phyloP scores from a whole-genome alignment of 208 protist genomes.

The Acanthamoeba culbertsoni region DNA sequence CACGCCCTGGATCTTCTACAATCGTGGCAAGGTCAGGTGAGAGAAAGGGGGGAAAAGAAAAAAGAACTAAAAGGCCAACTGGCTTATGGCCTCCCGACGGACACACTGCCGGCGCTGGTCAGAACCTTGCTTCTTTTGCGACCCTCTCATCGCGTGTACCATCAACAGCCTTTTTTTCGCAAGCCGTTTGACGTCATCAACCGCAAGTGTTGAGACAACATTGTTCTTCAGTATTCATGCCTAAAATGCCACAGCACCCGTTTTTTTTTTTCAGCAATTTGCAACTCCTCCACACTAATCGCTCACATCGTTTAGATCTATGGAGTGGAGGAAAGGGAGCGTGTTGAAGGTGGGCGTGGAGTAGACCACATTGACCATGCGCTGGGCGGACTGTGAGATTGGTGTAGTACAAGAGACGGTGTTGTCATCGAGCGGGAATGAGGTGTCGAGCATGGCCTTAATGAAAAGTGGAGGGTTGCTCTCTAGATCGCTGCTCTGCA shows the following conservation, averaged over 20 bases:
- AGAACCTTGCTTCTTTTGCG: no score
- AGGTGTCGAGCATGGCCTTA: neutral
- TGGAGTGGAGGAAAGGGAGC: neutral
- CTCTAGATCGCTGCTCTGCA: neutral
- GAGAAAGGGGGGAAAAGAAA: no score
- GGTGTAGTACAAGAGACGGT: neutral
- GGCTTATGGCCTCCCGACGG: no score
- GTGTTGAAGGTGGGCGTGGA: constrained; percentile 20
- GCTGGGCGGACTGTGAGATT: neutral
- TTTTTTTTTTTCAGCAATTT: no score
- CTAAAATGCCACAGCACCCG: neutral
- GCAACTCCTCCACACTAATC: no score
- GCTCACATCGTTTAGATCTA: neutral
- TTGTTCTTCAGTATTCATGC: neutral
- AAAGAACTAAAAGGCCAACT: no score
- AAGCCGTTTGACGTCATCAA: no score
- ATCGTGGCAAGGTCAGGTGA: neutral
- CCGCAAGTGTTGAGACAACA: no score
- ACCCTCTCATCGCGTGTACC: no score
- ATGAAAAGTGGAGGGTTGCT: neutral
- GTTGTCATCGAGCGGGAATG: neutral
- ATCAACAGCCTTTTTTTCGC: no score
- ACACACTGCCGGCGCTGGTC: no score
- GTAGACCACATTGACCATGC: neutral
- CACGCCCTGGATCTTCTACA: constrained; percentile 33